phyloP scores from a whole-genome alignment of 1,284 basidiomycete genomes.

The Cutaneotrichosporon mucoides region DNA sequence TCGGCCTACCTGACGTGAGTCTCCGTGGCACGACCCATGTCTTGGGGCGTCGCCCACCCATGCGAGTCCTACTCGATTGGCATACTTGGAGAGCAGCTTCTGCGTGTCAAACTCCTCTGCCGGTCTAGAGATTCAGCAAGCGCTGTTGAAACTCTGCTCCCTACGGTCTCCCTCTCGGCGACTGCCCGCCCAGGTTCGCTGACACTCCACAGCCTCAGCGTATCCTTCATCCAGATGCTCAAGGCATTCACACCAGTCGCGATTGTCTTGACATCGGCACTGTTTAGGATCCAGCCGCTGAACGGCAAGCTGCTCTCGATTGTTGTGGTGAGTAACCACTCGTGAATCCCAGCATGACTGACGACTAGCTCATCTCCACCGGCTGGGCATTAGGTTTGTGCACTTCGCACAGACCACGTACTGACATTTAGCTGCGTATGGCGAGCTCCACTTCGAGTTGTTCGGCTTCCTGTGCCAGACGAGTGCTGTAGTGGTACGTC shows the following conservation, averaged over 20 bases:
- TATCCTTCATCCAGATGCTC: constrained; percentile 98
- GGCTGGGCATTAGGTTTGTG: constrained; percentile 81
- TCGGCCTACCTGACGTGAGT: constrained; percentile 72
- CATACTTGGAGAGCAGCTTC: too few species aligned
- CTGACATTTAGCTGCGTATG: constrained; percentile 53
- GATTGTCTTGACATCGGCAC: constrained; percentile 87
- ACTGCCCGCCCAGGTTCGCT: constrained; percentile 5
- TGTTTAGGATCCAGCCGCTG: constrained; percentile 77
- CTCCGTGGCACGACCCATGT: background rate
- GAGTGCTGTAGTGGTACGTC: constrained; percentile 60
- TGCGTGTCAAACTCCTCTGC: too few species aligned
- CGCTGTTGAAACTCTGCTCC: too few species aligned
- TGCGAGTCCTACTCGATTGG: too few species aligned
- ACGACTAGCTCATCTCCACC: constrained; percentile 72
- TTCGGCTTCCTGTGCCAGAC: constrained; percentile 80
- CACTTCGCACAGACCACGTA: background rate
- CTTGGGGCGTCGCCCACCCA: background rate
- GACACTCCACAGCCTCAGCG: constrained; percentile 61
- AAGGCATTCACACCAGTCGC: constrained; percentile 95
- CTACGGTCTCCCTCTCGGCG: background rate
- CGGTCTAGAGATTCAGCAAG: too few species aligned
- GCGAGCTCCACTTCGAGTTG: constrained; percentile 79
- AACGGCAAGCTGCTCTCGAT: constrained; percentile 72
- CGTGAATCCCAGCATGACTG: constrained; percentile 4
- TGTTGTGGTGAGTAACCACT: constrained; percentile 60